A percentile compares a stretch with the other conserved stretches of the same genome.
Conservation (phyloP, 208 protist species). For the Crithidia bombi region DNA sequence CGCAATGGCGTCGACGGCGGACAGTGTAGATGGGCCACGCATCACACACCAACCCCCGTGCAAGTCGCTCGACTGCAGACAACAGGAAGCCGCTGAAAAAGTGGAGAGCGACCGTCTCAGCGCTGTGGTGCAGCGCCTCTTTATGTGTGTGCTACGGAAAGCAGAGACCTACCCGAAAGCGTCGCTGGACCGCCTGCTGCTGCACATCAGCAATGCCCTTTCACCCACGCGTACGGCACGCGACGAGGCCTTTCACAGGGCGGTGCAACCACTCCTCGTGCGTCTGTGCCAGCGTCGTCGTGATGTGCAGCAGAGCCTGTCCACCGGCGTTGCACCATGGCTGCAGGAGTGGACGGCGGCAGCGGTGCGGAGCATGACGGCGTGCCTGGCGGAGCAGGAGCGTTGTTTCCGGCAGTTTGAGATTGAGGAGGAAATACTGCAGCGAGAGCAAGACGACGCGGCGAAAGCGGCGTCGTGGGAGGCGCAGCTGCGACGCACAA, state of each 20-base stretch:
- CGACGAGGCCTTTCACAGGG: conserved; percentile 38
- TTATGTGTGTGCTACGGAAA: conserved; percentile 56
- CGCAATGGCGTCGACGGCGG: not conserved
- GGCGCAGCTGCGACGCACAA: conserved; percentile 32
- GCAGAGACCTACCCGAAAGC: conserved; percentile 36
- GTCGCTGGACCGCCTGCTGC: conserved; percentile 31
- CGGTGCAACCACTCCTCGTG: conserved; percentile 43
- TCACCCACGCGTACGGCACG: conserved; percentile 19
- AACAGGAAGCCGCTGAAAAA: not conserved
- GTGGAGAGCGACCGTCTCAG: conserved; percentile 10
- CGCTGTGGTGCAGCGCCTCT: conserved; percentile 41
- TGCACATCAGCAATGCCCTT: conserved; percentile 58
- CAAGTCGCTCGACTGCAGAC: conserved; percentile 3
- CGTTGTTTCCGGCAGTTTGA: conserved; percentile 64
- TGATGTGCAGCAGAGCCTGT: conserved; percentile 29
- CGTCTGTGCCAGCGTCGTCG: conserved; percentile 35
- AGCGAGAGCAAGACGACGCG: conserved; percentile 29
- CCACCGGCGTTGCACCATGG: conserved; percentile 52
- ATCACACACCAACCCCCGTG: no score
- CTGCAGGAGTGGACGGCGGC: conserved; percentile 36
- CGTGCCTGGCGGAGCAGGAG: conserved; percentile 54
- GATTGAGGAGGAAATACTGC: conserved; percentile 49
- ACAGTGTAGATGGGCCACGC: not conserved
- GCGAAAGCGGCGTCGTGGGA: conserved; percentile 12
- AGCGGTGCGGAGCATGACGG: conserved; percentile 41